phyloP scores from a whole-genome alignment of 176 grass and related monocot species.

The Rhynchospora tenuis region DNA sequence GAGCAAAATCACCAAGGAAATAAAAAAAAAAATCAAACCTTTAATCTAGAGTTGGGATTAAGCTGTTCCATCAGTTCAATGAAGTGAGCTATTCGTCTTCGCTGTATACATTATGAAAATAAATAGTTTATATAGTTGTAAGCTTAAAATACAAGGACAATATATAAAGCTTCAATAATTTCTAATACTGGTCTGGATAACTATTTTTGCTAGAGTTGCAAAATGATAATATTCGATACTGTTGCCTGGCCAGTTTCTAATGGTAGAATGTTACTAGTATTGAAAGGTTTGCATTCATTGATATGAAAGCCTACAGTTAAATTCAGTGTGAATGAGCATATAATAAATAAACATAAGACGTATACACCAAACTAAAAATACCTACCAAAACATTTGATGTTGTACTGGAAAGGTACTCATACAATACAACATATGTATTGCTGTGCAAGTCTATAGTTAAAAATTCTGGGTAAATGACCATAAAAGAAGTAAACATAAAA shows the following conservation, averaged over 20 bases:
- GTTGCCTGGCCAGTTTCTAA: neutral
- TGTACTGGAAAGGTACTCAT: neutral
- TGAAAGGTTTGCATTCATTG: neutral
- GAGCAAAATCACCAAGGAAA: neutral
- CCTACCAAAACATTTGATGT: neutral
- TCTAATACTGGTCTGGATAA: neutral
- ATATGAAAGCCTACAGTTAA: slow-evolving; percentile 2
- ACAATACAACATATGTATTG: slow-evolving; percentile 8
- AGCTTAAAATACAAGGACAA: slow-evolving; percentile 1
- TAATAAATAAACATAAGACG: neutral
- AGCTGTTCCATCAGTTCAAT: slow-evolving; percentile 88
- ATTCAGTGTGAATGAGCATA: neutral
- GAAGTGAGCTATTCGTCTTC: slow-evolving; percentile 71
- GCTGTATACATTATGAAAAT: slow-evolving; percentile 50
- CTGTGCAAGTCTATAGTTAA: slow-evolving; percentile 3
- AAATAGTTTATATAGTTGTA: neutral
- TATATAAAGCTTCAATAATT: neutral
- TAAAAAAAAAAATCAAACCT: slow-evolving; percentile 35
- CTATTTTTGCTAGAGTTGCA: slow-evolving; percentile 22
- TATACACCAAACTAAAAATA: neutral
- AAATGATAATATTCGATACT: neutral
- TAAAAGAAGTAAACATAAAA: slow-evolving; percentile 4
- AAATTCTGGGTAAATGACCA: neutral
- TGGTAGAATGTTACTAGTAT: neutral
- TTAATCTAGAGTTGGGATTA: slow-evolving; percentile 56